Evolutionary conservation across 2,329 filamentous ascomycete species (phyloP).

Genomic region (Monosporascus ibericus): DNA sequence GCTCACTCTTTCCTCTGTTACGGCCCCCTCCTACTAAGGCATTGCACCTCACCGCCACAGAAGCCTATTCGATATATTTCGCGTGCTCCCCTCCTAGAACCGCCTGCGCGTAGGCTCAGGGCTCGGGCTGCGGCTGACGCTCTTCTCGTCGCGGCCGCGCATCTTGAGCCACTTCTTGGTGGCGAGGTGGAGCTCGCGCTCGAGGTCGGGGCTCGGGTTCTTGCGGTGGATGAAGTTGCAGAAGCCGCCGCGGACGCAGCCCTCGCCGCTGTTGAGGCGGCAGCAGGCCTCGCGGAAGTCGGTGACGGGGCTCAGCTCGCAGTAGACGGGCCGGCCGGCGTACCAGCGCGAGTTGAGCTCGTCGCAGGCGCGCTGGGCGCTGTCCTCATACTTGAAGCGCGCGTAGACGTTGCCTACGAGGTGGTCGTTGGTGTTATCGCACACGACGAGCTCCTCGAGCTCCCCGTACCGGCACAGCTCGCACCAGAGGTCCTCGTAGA

Average conservation of each 20-base stretch:
- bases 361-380: slow-evolving; percentile 88
- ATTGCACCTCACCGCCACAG: too few species aligned
- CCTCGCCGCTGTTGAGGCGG: slow-evolving; percentile 87
- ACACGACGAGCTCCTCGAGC: slow-evolving; percentile 95
- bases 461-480: slow-evolving; percentile 99
- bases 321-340: slow-evolving; percentile 93
- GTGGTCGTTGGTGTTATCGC: slow-evolving; percentile 99
- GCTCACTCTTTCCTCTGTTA: too few species aligned
- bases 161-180: slow-evolving; percentile 96
- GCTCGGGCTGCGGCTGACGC: slow-evolving; percentile 73
- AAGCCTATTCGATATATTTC: too few species aligned
- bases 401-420: slow-evolving; percentile 99
- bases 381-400: slow-evolving; percentile 99
- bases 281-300: slow-evolving; percentile 98
- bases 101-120: slow-evolving; percentile 76
- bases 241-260: slow-evolving; percentile 92
- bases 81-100: slow-evolving; percentile 37
- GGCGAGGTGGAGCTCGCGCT: slow-evolving; percentile 75
- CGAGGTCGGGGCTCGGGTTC: slow-evolving; percentile 83
- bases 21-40: too few species aligned
- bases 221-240: slow-evolving; percentile 99
- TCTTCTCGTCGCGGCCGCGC: slow-evolving; percentile 78
- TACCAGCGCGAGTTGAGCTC: slow-evolving; percentile 94
- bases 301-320: slow-evolving; percentile 92
- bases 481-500: slow-evolving; percentile 99